Percentiles rank a stretch among this genome's conserved stretches.
phyloP scores from a whole-genome alignment of 805 yeast species.

The Danielia oregonensis region DNA sequence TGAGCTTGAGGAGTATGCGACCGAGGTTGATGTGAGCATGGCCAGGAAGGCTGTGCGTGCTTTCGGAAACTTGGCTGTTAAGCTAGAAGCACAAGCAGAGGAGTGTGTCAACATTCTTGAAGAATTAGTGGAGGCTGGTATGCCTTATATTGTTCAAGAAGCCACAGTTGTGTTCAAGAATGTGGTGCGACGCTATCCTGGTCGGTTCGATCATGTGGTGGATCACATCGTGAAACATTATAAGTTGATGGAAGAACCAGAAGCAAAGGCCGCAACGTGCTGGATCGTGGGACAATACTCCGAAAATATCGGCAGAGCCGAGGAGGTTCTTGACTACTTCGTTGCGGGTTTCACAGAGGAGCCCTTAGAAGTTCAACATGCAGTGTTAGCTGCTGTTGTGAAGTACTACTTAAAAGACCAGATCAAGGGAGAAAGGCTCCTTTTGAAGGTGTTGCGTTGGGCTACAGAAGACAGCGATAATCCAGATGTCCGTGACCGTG shows the following conservation, averaged over 20 bases:
- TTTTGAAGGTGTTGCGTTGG: constrained; percentile 55
- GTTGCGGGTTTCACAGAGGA: constrained; percentile 55
- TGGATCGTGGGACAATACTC: constrained; percentile 84
- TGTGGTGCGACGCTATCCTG: constrained; percentile 73
- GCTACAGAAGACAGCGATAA: constrained; percentile 74
- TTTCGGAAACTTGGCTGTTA: constrained; percentile 83
- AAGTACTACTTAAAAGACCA: constrained; percentile 64
- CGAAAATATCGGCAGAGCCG: constrained; percentile 40
- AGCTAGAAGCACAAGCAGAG: constrained; percentile 57
- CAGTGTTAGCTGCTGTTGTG: constrained; percentile 69
- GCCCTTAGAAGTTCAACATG: constrained; percentile 67
- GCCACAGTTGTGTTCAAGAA: constrained; percentile 71
- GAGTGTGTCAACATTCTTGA: constrained; percentile 61
- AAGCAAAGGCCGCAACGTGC: constrained; percentile 69
- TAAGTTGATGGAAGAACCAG: constrained; percentile 63
- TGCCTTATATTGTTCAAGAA: constrained; percentile 77
- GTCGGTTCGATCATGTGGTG: constrained; percentile 38
- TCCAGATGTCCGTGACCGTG: constrained; percentile 86
- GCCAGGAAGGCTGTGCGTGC: constrained; percentile 86
- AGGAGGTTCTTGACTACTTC: constrained; percentile 38
- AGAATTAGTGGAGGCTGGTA: constrained; percentile 58
- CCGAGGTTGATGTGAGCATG: constrained; percentile 82
- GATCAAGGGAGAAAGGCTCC: constrained; percentile 48
- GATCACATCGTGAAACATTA: constrained; percentile 27
- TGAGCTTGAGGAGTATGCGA: constrained; percentile 82